Evolutionary conservation across 2,329 filamentous ascomycete genomes (phyloP), one percentile per base, ranked within the genome.

Genomic region (Xylariaceae sp.): DNA sequence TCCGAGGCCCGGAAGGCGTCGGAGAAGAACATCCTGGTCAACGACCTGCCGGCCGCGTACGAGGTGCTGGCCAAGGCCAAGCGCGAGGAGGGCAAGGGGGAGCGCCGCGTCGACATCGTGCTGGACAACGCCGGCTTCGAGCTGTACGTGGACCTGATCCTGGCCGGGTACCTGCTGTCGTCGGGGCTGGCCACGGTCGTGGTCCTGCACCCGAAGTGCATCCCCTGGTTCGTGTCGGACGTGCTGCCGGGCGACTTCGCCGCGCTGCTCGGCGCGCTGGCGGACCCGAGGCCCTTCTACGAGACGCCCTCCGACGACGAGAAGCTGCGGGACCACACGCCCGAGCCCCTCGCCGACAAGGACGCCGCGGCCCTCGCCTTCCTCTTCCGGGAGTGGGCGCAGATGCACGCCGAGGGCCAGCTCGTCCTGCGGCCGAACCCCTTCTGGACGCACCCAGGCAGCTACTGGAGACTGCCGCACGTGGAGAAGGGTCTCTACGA

Each of bases 171-270:
- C 71, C 81, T 99, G 14, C 81, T 99, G 6, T 87, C 91, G 0
- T 82, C 91, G 0, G 90, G 89, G 0, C 84, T 99, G 5, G 95
- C 95, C 0, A 97, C 93, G 0, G 86, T 86, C 20, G 82, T 99
- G 14, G 87, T 98, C 19, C 82, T 99, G 9, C 93, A 96, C 69
- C 93, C 95, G 49, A 99, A 99, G 77, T 88, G 87, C 20, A 93
- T 99, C 56, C 95, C 95, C 0, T 99, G 95, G 95, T 99, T 98
- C 71, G 95, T 99, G 46, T 97, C 92, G 0, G 95, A 99, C 68
- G 95, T 98, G 2, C 75, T 96, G 10, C 93, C 93, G 0, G 81
- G 79, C 41, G 95, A 99, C 75, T 97, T 98, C 66, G 81, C 80
- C 1, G 86, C 88, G n/a, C 82, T 98, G 2, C 84, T 99, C 49